A percentile compares a stretch with the other conserved stretches of the same genome.
Conservation (phyloP, 306 rosid genomes). For the Vigna angularis region DNA sequence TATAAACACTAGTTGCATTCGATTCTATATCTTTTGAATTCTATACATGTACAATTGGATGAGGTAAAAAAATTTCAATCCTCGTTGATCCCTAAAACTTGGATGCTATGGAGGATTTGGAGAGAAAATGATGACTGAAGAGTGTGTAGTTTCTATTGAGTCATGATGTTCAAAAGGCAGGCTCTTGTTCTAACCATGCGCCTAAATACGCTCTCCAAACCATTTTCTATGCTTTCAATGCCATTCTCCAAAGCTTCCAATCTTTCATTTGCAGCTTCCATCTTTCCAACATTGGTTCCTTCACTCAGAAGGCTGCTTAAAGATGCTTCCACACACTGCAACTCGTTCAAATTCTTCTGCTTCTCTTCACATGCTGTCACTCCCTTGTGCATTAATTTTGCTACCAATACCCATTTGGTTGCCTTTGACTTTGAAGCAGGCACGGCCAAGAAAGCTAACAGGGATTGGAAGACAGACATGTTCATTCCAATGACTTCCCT, state of each 20-base stretch:
- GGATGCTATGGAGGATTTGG: neutral
- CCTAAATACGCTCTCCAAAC: conserved; percentile 60
- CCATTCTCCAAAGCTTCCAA: conserved; percentile 59
- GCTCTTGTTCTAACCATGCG: conserved; percentile 64
- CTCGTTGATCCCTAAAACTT: conserved; percentile 15
- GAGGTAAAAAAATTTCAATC: conserved; percentile 19
- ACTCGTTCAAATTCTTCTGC: conserved; percentile 40
- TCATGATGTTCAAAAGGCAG: conserved; percentile 62
- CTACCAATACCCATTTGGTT: conserved; percentile 50
- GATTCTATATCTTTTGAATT: conserved; percentile 1
- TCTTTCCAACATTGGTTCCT: conserved; percentile 44
- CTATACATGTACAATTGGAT: conserved; percentile 36
- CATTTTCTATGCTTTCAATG: conserved; percentile 61
- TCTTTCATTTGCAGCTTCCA: conserved; percentile 39
- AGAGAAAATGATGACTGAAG: conserved; percentile 21
- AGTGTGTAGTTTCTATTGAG: conserved; percentile 40
- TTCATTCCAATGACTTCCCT: conserved; percentile 50
- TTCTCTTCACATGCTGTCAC: conserved; percentile 45
- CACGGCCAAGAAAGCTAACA: conserved; percentile 49
- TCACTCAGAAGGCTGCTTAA: conserved; percentile 26
- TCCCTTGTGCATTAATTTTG: conserved; percentile 60
- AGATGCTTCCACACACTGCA: conserved; percentile 54
- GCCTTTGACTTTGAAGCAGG: conserved; percentile 45
- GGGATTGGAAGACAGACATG: conserved; percentile 51
- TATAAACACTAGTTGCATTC: neutral